phyloP scores from a whole-genome alignment of 148 eudicot species.

The Euryodendron excelsum region DNA sequence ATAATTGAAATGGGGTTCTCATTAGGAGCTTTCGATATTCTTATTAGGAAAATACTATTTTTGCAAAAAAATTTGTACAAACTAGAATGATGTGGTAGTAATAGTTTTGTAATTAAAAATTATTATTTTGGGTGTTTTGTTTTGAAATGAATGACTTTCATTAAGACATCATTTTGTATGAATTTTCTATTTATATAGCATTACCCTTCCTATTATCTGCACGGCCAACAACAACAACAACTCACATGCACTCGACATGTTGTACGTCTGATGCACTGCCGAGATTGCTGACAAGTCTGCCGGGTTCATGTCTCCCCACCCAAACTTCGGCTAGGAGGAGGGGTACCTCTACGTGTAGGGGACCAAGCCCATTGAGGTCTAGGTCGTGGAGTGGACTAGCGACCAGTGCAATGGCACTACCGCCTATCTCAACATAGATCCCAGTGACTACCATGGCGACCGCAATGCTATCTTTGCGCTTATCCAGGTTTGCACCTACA shows the following conservation, averaged over 20 bases:
- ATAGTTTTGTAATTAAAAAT: no score
- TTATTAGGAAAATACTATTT: no score
- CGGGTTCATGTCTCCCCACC: constrained; percentile 80
- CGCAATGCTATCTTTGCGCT: constrained; percentile 62
- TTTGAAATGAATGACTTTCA: no score
- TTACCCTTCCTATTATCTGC: constrained; percentile 19
- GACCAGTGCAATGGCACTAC: constrained; percentile 56
- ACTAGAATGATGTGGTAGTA: no score
- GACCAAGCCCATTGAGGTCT: constrained; percentile 73
- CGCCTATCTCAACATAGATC: constrained; percentile 90
- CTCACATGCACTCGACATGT: constrained; percentile 53
- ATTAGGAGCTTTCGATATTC: constrained; percentile 23
- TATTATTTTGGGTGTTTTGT: no score
- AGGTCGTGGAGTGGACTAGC: constrained; percentile 67
- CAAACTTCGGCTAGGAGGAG: constrained; percentile 89
- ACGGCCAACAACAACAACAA: constrained; percentile 9
- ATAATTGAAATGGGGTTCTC: constrained; percentile 27
- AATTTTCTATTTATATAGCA: no score
- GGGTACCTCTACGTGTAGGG: constrained; percentile 81
- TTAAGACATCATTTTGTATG: no score
- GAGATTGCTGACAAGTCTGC: constrained; percentile 85
- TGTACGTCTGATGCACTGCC: constrained; percentile 64
- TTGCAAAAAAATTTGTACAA: no score
- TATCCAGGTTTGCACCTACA: constrained; percentile 40
- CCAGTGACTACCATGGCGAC: constrained; percentile 80